phyloP scores from a whole-genome alignment of 164 flowering plant genomes.

The Stephania cephalantha region DNA sequence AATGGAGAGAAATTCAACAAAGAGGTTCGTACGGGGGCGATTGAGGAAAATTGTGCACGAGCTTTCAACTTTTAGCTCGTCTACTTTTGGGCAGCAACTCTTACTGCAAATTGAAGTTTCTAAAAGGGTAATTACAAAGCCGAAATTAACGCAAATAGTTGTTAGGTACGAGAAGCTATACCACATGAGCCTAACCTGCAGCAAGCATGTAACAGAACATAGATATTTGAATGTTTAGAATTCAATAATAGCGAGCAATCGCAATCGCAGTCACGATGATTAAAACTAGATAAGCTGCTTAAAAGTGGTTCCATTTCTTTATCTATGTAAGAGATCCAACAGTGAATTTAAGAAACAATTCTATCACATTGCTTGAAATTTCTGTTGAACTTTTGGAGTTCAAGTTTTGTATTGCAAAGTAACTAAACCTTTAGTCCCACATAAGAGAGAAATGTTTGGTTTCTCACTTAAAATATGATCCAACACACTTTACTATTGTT shows the following conservation, averaged over 20 bases:
- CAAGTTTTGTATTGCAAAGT: no score
- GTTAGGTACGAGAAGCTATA: not conserved
- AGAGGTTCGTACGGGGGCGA: not conserved
- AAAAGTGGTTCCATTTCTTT: not conserved
- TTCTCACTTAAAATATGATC: no score
- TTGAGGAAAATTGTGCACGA: not conserved
- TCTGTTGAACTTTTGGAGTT: no score
- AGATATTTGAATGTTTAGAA: not conserved
- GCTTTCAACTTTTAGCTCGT: not conserved
- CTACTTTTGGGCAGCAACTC: not conserved
- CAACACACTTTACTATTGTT: no score
- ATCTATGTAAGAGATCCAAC: not conserved
- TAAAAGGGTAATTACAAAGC: not conserved
- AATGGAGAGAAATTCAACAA: not conserved
- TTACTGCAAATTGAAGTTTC: not conserved
- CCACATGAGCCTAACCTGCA: not conserved
- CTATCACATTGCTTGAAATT: not conserved
- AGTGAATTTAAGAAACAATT: not conserved
- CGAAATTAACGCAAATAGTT: not conserved
- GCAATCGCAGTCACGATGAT: no score
- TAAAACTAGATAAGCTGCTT: not conserved
- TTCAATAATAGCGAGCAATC: no score
- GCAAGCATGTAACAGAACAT: not conserved
- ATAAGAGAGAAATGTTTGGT: no score
- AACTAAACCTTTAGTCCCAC: no score